These are phyloP conservation scores for Bondarzewia mesenterica DNA, from an alignment of 1,284 basidiomycete genomes.

Conservation along the genomic window DNA sequence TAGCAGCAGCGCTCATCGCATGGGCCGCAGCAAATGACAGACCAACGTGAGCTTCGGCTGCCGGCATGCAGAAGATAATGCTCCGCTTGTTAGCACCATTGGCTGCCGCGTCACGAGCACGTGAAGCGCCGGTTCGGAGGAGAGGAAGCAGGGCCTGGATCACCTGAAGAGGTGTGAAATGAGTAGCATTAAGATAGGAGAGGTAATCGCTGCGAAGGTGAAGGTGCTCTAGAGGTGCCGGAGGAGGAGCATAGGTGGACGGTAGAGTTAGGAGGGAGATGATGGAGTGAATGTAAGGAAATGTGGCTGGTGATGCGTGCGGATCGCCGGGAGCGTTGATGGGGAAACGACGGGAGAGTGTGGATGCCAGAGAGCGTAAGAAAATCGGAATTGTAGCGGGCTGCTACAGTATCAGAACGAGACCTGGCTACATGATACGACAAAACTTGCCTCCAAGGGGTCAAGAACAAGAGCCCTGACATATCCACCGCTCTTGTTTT, in stretches of 20 bases:
- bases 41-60: constrained; percentile 59
- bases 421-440: background rate
- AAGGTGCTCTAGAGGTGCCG: constrained; percentile 64
- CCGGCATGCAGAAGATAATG: constrained; percentile 65
- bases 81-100: constrained; percentile 43
- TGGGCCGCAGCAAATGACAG: constrained; percentile 59
- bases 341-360: constrained; percentile 76
- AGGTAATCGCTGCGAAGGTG: constrained; percentile 56
- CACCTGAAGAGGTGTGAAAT: constrained; percentile 65
- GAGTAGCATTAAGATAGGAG: constrained; percentile 60
- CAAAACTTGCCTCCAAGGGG: constrained; percentile 51
- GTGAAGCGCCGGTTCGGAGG: constrained; percentile 51
- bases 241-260: constrained; percentile 25
- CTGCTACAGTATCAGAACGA: constrained; percentile 27
- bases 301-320: constrained; percentile 51
- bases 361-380: constrained; percentile 68
- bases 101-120: constrained; percentile 33
- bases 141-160: constrained; percentile 71
- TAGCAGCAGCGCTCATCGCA: constrained; percentile 67
- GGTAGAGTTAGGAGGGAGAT: constrained; percentile 63
- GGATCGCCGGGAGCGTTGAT: constrained; percentile 71
- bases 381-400: constrained; percentile 65
- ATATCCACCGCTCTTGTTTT: constrained; percentile 58
- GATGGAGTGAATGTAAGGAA: constrained; percentile 63
- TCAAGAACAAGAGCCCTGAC: constrained; percentile 74